A percentile compares a stretch with the other conserved stretches of the same genome.
Conservation (phyloP, 2,329 filamentous ascomycete species). For the Phialophora verrucosa region DNA sequence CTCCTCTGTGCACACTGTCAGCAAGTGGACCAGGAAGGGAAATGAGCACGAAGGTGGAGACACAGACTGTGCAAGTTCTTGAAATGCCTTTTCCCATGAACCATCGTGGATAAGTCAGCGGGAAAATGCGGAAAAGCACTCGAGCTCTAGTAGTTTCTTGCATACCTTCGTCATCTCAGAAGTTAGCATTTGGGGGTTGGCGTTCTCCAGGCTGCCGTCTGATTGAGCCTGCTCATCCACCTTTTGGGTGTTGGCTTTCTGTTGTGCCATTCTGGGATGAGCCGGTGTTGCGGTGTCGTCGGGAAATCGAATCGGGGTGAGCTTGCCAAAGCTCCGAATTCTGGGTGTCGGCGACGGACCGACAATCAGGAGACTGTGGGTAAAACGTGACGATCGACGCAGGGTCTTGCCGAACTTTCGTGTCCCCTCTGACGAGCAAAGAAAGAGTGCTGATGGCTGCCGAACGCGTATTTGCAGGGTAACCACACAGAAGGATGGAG, state of each 20-base stretch:
- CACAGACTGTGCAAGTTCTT: slow-evolving; percentile 43
- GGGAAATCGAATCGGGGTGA: not conserved
- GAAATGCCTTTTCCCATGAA: slow-evolving; percentile 41
- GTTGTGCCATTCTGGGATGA: slow-evolving; percentile 30
- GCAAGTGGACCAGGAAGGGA: slow-evolving; percentile 6
- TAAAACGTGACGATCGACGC: slow-evolving; percentile 3
- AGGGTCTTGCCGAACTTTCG: not conserved
- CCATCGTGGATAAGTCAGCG: slow-evolving; percentile 20
- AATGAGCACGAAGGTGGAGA: not conserved
- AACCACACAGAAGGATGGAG: not conserved
- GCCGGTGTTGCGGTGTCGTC: not conserved
- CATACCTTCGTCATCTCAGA: slow-evolving; percentile 39
- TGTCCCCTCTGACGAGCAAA: slow-evolving; percentile 4
- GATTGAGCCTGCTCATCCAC: slow-evolving; percentile 21
- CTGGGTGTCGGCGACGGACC: slow-evolving; percentile 2
- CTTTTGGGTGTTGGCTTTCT: slow-evolving; percentile 19
- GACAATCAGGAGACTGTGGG: not conserved
- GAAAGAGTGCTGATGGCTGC: slow-evolving; percentile 1
- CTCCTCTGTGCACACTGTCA: slow-evolving; percentile 51
- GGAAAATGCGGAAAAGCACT: not conserved
- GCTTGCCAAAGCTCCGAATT: not conserved
- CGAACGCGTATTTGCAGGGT: not conserved
- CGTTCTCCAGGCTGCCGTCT: slow-evolving; percentile 18
- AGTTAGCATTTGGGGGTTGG: slow-evolving; percentile 29
- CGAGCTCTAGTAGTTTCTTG: slow-evolving; percentile 7